A percentile compares a stretch with the other conserved stretches of the same genome.
phyloP scores from a whole-genome alignment of 495 filamentous ascomycete genomes.

The Aspergillus nidulans region DNA sequence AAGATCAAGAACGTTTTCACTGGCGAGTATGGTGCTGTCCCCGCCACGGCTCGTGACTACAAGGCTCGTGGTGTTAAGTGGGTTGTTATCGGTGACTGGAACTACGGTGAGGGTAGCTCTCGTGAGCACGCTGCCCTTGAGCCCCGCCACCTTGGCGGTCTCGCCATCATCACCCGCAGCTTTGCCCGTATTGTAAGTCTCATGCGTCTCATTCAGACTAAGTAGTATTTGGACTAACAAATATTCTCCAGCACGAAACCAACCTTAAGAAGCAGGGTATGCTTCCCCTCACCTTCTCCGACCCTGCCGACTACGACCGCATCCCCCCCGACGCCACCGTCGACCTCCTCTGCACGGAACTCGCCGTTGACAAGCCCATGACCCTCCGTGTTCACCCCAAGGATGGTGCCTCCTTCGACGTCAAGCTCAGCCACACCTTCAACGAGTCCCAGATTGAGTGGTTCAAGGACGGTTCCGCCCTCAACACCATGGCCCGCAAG shows the following conservation, averaged over 20 bases:
- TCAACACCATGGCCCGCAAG: conserved; percentile 96
- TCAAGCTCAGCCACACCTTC: conserved; percentile 90
- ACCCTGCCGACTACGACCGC: conserved; percentile 97
- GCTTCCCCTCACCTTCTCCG: conserved; percentile 91
- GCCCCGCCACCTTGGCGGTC: conserved; percentile 92
- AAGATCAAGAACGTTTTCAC: conserved; percentile 91
- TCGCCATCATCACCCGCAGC: conserved; percentile 92
- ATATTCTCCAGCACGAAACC: conserved; percentile 72
- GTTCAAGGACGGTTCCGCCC: conserved; percentile 94
- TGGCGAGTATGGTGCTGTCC: conserved; percentile 80
- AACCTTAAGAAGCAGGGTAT: conserved; percentile 99
- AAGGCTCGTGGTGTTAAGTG: conserved; percentile 93
- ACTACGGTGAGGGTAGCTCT: conserved; percentile 96
- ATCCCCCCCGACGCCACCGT: conserved; percentile 91
- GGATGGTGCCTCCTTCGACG: conserved; percentile 70
- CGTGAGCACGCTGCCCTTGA: conserved; percentile 98
- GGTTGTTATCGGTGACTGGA: conserved; percentile 99
- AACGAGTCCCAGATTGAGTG: conserved; percentile 95
- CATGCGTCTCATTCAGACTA: not conserved
- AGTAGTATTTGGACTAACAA: conserved; percentile 12
- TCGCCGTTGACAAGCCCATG: conserved; percentile 90
- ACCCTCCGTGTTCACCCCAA: conserved; percentile 88
- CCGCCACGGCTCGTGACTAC: conserved; percentile 94
- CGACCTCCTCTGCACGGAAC: conserved; percentile 83
- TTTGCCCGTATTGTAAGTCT: conserved; percentile 85